Evolutionary conservation across 371 early-diverging fungal genomes (phyloP), one percentile per base, ranked within the genome.

Genomic region (Coemansia sp.): DNA sequence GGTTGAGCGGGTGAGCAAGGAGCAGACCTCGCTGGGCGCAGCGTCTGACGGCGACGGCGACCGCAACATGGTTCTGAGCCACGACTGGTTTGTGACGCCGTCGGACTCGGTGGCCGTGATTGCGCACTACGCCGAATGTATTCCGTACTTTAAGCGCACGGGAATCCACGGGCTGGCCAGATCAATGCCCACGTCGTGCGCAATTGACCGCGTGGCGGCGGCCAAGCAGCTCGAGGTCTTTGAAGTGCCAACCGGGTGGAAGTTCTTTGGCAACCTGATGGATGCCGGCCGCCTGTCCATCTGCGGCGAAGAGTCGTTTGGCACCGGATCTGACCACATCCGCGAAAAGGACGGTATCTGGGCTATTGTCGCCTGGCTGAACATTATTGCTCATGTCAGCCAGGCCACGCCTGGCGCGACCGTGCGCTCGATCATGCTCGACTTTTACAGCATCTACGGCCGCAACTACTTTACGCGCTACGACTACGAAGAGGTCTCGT

Each of bases 191-290:
- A 97, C 98, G 7, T 89, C 90, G 55, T 88, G 85, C 57, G 94
- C 98, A 5, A 72, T 98, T 41, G 98, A 98, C 71, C 77, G 84
- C 10, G 97, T 98, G 3, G 98, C 95, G 4, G 80, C 86, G 59
- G 88, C 89, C 81, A 85, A 89, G 77, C 87, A 87, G 2, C 67
- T 90, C 12, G 82, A 90, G 43, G 65, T 82, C 65, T 96, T 88
- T 72, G 96, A 96, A 76, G 92, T 92, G 0, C 97, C 97, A 11
- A 97, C 97, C 8, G 90, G 92, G 38, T 93, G 94, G 92, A 93
- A 95, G 82, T 98, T 97, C 84, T 97, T 98, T 87, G 97, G 98
- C 47, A 97, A 97, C 80, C 81, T 98, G 53, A 97, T 98, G 98
- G 98, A 98, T 74, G 96, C 95, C 33, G 90, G 88, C n/a, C 83